Evolutionary conservation across 768 basidiomycete genomes (phyloP), one percentile per base, ranked within the genome.

Genomic region (Leccinum arenicola): DNA sequence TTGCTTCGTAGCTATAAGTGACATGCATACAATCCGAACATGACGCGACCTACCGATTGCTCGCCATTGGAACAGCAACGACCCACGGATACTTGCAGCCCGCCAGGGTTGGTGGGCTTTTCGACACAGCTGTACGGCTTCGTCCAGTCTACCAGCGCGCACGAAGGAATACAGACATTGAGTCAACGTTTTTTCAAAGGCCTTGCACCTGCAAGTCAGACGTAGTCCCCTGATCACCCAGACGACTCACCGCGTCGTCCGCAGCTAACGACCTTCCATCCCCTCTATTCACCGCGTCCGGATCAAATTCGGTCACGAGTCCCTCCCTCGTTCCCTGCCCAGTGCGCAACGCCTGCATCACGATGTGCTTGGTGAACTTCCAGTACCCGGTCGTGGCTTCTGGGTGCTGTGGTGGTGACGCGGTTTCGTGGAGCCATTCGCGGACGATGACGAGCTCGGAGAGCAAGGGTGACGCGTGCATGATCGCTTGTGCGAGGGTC

Each of bases 31-130:
- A 23, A 33, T 19, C 1, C n/a, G 11, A 47, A 45, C 3, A 38
- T 35, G 3, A 17, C n/a, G 15, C 15, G 52, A 75, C 83, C 51
- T 64, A 90, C 90, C 83, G 3, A 95, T 80, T 0, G 83, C 82
- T 49, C 78, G 78, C 89, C 93, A 95, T 33, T 81, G 78, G 67
- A 93, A 95, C 19, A 93, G 71, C 29, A 85, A 72, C 1, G 91
- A 88, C 1, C 96, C 96, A 6, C 90, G 86, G 47, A 98, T 84
- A 56, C 87, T 90, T 2, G 95, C 93, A 3, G 93, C 93, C 23
- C 94, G 81, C 96, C 95, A 98, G 0, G 93, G 89, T 63, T 95
- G 91, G 61, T 93, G 87, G 0, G 89, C 88, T 65, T 84, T 85
- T 63, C 87, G 77, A 68, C 93, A 95, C 17, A 93, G 74, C 35